Evolutionary conservation across 768 basidiomycete species (phyloP).

Genomic region (Russula abietina): DNA sequence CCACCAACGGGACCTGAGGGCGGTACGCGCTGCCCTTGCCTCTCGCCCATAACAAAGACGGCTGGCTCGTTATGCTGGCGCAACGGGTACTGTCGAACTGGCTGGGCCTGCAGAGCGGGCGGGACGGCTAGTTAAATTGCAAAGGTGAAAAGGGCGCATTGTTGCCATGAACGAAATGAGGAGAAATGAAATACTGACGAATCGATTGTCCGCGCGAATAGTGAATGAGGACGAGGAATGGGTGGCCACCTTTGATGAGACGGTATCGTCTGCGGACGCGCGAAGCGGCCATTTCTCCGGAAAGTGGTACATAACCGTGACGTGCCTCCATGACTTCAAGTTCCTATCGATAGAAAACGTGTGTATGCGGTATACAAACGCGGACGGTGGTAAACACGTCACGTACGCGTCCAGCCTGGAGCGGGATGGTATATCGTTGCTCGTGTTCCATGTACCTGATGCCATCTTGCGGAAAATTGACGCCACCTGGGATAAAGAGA

Average conservation of each 20-base stretch:
- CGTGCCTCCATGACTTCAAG: conserved; percentile 71
- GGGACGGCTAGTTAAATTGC: conserved; percentile 44
- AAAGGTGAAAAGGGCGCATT: neutral
- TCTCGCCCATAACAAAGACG: conserved; percentile 68
- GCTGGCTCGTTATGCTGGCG: conserved; percentile 58
- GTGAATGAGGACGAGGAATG: conserved; percentile 68
- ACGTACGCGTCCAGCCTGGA: conserved; percentile 49
- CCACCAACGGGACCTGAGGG: conserved; percentile 3
- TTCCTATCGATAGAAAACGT: conserved; percentile 43
- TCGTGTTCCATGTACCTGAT: conserved; percentile 73
- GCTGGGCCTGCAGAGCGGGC: conserved; percentile 51
- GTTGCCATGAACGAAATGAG: neutral
- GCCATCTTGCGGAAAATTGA: conserved; percentile 68
- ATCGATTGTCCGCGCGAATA: conserved; percentile 60
- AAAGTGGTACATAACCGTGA: conserved; percentile 68
- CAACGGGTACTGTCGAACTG: conserved; percentile 67
- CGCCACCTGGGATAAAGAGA: conserved; percentile 55
- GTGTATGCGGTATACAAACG: neutral
- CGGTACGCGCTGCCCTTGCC: conserved; percentile 58
- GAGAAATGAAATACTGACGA: conserved; percentile 41
- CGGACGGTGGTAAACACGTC: neutral
- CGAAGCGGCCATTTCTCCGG: conserved; percentile 55
- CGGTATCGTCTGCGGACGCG: conserved; percentile 68
- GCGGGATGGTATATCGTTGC: conserved; percentile 49
- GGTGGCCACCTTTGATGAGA: conserved; percentile 65